These are phyloP conservation scores for Macrophomina tecta DNA, from an alignment of 2,329 filamentous ascomycete genomes.

Conservation along the genomic window DNA sequence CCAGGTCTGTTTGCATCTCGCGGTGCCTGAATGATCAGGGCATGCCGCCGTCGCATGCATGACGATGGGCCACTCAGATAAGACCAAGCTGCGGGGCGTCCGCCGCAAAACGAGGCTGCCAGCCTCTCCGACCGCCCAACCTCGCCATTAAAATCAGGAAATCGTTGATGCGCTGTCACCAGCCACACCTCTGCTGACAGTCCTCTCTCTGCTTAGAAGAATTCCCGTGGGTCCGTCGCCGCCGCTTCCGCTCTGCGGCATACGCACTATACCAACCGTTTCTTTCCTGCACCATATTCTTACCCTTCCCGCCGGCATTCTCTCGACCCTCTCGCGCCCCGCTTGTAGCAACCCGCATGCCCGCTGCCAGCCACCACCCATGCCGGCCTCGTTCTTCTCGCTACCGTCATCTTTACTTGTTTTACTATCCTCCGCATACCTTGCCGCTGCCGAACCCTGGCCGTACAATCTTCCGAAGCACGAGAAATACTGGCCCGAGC, in stretches of 20 bases:
- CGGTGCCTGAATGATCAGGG: conserved; percentile 14
- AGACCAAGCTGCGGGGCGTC: background rate
- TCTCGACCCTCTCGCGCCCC: background rate
- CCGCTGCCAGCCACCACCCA: conserved; percentile 3
- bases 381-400: conserved; percentile 20
- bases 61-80: background rate
- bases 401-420: conserved; percentile 21
- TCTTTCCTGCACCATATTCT: conserved; percentile 18
- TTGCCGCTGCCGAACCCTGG: conserved; percentile 40
- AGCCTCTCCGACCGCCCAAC: conserved; percentile 16
- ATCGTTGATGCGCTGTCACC: conserved; percentile 19
- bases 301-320: conserved; percentile 5
- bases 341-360: conserved; percentile 15
- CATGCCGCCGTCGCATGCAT: background rate
- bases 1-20: conserved; percentile 3
- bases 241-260: conserved; percentile 9
- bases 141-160: conserved; percentile 23
- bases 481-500: conserved; percentile 56
- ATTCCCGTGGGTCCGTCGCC: background rate
- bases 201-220: background rate
- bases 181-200: conserved; percentile 19
- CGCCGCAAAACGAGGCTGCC: conserved; percentile 5
- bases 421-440: conserved; percentile 3
- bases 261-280: conserved; percentile 3
- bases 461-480: conserved; percentile 54